Conservation (phyloP, 2,329 filamentous ascomycete species). For the Teratosphaeria pseudoeucalypti region DNA sequence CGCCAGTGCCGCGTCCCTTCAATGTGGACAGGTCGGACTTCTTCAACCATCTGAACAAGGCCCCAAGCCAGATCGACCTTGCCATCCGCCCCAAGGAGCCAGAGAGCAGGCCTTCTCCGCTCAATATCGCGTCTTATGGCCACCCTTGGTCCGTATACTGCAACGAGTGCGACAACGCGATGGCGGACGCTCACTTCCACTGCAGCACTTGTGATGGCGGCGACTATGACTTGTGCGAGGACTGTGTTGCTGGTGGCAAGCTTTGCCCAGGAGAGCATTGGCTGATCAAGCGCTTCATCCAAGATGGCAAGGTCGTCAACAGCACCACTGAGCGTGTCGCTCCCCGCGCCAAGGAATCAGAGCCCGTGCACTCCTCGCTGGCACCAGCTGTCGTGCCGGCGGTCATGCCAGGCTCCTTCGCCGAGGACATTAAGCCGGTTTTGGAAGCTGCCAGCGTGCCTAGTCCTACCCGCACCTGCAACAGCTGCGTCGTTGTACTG, state of each 20-base stretch:
- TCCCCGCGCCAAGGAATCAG: slow-evolving; percentile 23
- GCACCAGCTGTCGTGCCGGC: neutral
- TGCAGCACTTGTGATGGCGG: slow-evolving; percentile 88
- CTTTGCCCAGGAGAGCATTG: slow-evolving; percentile 78
- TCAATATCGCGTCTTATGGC: slow-evolving; percentile 26
- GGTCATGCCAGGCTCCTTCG: slow-evolving; percentile 31
- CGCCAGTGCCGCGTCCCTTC: slow-evolving; percentile 2
- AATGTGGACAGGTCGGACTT: neutral
- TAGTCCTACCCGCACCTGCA: slow-evolving; percentile 55
- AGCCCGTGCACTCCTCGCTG: neutral
- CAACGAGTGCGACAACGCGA: slow-evolving; percentile 73
- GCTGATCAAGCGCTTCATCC: slow-evolving; percentile 83
- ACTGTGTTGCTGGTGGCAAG: slow-evolving; percentile 64
- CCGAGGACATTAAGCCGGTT: slow-evolving; percentile 34
- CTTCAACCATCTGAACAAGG: slow-evolving; percentile 1
- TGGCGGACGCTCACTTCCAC: slow-evolving; percentile 80
- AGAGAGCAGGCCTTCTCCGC: slow-evolving; percentile 12
- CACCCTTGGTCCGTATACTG: slow-evolving; percentile 74
- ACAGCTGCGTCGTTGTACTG: slow-evolving; percentile 54
- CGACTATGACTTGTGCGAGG: slow-evolving; percentile 84
- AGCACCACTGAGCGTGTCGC: slow-evolving; percentile 72
- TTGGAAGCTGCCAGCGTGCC: slow-evolving; percentile 24
- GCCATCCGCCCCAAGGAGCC: slow-evolving; percentile 12
- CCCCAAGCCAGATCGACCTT: slow-evolving; percentile 8
- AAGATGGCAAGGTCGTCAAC: slow-evolving; percentile 66